A percentile compares a stretch with the other conserved stretches of the same genome.
These are phyloP conservation scores for Erodium maritimum DNA, from an alignment of 345 rosid species.

Conservation along the genomic window DNA sequence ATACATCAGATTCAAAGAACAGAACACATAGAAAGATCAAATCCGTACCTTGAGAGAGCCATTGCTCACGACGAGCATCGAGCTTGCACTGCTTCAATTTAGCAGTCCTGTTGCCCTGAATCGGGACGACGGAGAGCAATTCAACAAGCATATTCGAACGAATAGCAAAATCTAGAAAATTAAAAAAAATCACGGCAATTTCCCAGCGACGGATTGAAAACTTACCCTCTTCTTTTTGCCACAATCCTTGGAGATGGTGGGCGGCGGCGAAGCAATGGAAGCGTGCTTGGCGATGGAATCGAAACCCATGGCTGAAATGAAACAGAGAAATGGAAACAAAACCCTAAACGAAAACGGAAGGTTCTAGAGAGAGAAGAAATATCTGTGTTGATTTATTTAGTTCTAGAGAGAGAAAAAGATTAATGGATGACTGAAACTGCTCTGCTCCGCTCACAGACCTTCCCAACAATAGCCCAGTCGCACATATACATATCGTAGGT, in stretches of 20 bases:
- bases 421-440: constrained; percentile 62
- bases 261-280: constrained; percentile 28
- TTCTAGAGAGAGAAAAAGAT: constrained; percentile 7
- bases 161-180: too few species aligned
- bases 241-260: constrained; percentile 30
- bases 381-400: too few species aligned
- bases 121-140: constrained; percentile 9
- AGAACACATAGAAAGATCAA: neutral
- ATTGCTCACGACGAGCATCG: constrained; percentile 76
- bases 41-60: constrained; percentile 64
- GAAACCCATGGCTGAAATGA: constrained; percentile 32
- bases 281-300: constrained; percentile 41
- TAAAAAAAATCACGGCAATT: neutral
- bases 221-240: constrained; percentile 57
- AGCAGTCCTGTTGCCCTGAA: constrained; percentile 58
- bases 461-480: too few species aligned
- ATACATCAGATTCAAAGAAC: neutral
- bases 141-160: too few species aligned
- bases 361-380: constrained; percentile 12
- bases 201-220: neutral
- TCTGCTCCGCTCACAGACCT: constrained; percentile 24
- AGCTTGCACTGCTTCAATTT: constrained; percentile 78
- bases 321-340: constrained; percentile 10
- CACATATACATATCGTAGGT: too few species aligned
- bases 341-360: constrained; percentile 30